Evolutionary conservation across 1,284 basidiomycete species (phyloP), one percentile per base, ranked within the genome.

Genomic region (Heterobasidion annosum): DNA sequence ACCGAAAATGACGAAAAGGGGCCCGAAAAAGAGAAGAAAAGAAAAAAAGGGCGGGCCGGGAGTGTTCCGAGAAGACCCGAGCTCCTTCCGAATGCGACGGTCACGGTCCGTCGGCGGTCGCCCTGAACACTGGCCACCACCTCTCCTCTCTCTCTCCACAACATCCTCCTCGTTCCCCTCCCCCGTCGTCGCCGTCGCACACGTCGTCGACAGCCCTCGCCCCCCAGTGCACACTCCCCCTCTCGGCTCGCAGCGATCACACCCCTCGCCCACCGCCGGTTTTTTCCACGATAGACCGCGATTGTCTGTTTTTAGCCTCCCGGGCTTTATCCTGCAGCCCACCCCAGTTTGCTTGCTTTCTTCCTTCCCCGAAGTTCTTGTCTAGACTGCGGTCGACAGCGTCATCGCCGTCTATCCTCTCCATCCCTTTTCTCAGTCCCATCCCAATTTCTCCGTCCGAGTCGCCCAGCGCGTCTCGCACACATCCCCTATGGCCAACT

Each of bases 401-500:
- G 37, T 40, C 37, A 40, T 40, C 37, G 37, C 37, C 37, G 37
- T 10, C 37, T n/a, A 12, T 40, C 37, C n/a, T n/a, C 8, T 13
- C 46, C 16, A 48, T 48, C 19, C 8, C 46, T 15, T 12, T 19
- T 48, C n/a, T 10, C n/a, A n/a, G 43, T n/a, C 8, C 43, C 15
- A 16, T 33, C 46, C 25, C 25, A 19, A 48, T 5, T 19, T 32
- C 25, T 12, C 46, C 12, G 8, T 19, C 25, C 46, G 8, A 19
- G 16, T 32, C 46, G 32, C 19, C 18, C 18, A 25, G 8, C 25
- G 46, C 8, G 7, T 32, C 18, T 19, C 18, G 13, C 18, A 19
- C 8, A 19, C 37, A 40, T 25, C 42, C 42, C 16, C 48, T 51
- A 85, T 85, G 82, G 74, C 83, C 46, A 78, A 78, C 68, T 85